Base-by-base conservation (phyloP, 768 basidiomycete genomes). In the Lactarius indigo region DNA sequence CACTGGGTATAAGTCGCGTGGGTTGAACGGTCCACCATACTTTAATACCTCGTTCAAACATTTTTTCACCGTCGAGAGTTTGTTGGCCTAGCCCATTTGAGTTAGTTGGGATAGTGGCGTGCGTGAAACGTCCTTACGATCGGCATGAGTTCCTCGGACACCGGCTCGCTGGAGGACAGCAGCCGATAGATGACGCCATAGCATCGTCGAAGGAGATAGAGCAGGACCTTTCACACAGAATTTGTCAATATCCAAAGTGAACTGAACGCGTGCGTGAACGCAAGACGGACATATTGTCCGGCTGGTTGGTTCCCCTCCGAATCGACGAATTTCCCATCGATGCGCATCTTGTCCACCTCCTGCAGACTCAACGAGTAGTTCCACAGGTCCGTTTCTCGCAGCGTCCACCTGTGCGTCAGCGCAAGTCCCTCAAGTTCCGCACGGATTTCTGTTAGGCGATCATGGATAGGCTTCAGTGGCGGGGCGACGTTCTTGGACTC, bases 91-190 rank as follows among this genome's bases (percentile, higher is more conserved):
- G 50, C 57, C 33, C 28, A 30, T 26, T 58, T 44, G 18, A 52
- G 39, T 62, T 9, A 57, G 47, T 10, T 18, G 31, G 62, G 47
- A 2, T 61, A 42, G 63, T 20, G 59, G 28, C 12, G 64, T 55
- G 31, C 7, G 6, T 65, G 61, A 12, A 56, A 66, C 68, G 74
- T 47, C 74, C 85, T 63, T 76, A 96, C 96, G 44, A 97, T 85
- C 6, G 96, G 96, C 92, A 98, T 98, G 18, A 99, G 80, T 76
- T 98, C 97, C 77, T 99, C 97, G 0, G 94, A 96, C 2, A 99
- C 95, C 0, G 97, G 97, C 78, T 98, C 96, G 69, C 92, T 94
- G 23, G 94, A 94, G 30, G 94, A 95, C 68, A 99, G 84, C 58
- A 99, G 77, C 33, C 90, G 85, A 76, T 98, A 98, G 71, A 97